Evolutionary conservation across 768 basidiomycete genomes (phyloP), one percentile per base, ranked within the genome.

Genomic region (Calocybe indica): DNA sequence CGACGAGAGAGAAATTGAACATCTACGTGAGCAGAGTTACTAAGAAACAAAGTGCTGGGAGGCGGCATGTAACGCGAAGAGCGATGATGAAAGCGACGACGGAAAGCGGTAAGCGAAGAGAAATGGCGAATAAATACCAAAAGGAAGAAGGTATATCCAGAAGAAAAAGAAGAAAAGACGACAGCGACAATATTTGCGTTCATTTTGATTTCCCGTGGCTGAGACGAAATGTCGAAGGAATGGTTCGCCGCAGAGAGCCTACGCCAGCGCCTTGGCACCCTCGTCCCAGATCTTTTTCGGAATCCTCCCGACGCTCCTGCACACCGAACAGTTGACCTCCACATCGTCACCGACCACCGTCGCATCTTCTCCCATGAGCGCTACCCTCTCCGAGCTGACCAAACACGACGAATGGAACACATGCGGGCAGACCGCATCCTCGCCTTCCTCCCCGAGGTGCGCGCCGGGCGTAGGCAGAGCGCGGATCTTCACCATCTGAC

Each of bases 301-400:
- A 13, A 89, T 73, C 47, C 63, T 70, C 11, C 88, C 88, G n/a
- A 71, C 69, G 35, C 74, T 73, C 41, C 86, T 63, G 57, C 88
- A 91, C 6, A 85, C 75, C 1, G 85, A 82, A 61, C 88, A 90
- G 12, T 78, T 76, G n/a, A 88, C 84, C 58, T 85, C 79, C 0
- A 88, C 79, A 49, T 65, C 62, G 10, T 60, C 62, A 15, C 67
- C 69, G 1, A 60, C 56, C 39, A 69, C 62, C 46, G 60, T 63
- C 32, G 67, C 72, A 45, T 77, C 73, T 9, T 68, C 74, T 15
- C 82, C 83, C 66, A 75, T 77, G n/a, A 82, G 70, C 9, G 83
- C 76, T 71, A 82, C 67, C 52, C 74, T 51, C 79, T 80, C 71
- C 69, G 87, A 50, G 74, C 81, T 64, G 60, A 91, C 86, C 36